Percentiles rank a stretch among this genome's conserved stretches.
These are phyloP conservation scores for Cordyceps cateniannulata DNA, from an alignment of 2,329 filamentous ascomycete genomes.

Conservation along the genomic window DNA sequence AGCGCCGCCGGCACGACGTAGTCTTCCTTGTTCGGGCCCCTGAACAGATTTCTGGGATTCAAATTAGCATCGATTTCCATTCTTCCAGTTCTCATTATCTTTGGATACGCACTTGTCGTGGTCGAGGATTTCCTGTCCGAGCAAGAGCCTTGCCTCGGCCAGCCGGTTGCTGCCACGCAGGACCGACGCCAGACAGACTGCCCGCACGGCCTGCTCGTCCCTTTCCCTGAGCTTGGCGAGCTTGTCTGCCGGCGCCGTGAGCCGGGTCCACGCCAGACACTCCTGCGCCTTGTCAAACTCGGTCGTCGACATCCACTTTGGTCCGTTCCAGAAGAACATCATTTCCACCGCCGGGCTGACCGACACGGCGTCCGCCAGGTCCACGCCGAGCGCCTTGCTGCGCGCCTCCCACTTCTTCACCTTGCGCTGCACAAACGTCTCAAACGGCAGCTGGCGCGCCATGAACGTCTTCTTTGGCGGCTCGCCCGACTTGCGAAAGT, in stretches of 20 bases:
- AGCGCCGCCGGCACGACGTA: constrained; percentile 68
- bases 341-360: constrained; percentile 81
- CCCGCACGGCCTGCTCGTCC: constrained; percentile 58
- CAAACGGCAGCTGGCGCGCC: constrained; percentile 83
- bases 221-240: constrained; percentile 40
- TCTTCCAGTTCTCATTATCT: too few species aligned
- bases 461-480: constrained; percentile 86
- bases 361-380: constrained; percentile 74
- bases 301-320: constrained; percentile 65
- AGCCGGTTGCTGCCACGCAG: constrained; percentile 56
- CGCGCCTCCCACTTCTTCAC: constrained; percentile 81
- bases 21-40: constrained; percentile 57
- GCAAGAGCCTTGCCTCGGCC: constrained; percentile 56
- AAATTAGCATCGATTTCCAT: constrained; percentile 9
- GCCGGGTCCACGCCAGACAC: constrained; percentile 60
- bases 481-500: constrained; percentile 64
- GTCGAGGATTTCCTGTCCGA: constrained; percentile 58
- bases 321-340: constrained; percentile 89
- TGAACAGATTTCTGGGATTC: constrained; percentile 43
- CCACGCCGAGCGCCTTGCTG: constrained; percentile 57
- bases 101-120: constrained; percentile 50
- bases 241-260: constrained; percentile 34
- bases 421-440: constrained; percentile 78
- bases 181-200: constrained; percentile 60
- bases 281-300: constrained; percentile 59